A percentile compares a stretch with the other conserved stretches of the same genome.
These are phyloP conservation scores for Fusarium sp. DNA, from an alignment of 2,329 filamentous ascomycete genomes.

Conservation along the genomic window DNA sequence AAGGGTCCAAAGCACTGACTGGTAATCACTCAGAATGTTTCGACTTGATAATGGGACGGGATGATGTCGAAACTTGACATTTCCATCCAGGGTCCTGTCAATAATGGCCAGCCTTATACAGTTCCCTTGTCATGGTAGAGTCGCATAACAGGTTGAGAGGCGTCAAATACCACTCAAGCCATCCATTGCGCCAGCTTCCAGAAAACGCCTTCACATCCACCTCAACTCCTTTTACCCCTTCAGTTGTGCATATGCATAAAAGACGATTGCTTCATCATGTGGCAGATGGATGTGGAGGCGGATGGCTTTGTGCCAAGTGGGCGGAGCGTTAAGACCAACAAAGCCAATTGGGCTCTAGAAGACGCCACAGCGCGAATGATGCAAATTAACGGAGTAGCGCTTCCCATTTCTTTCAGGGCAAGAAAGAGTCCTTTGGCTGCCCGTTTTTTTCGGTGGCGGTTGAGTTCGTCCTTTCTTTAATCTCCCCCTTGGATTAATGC, in stretches of 20 bases:
- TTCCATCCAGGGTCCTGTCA: conserved; percentile 7
- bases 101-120: neutral
- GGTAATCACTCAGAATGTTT: conserved; percentile 2
- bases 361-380: conserved; percentile 34
- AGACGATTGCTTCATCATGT: neutral
- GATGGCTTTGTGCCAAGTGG: conserved; percentile 20
- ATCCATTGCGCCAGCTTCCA: neutral
- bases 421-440: conserved; percentile 13
- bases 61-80: conserved; percentile 23
- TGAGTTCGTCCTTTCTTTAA: conserved; percentile 28
- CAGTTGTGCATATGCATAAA: conserved; percentile 19
- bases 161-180: conserved; percentile 4
- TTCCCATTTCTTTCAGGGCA: neutral
- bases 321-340: neutral
- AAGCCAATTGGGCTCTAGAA: conserved; percentile 14
- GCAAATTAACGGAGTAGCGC: conserved; percentile 11
- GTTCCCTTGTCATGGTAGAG: neutral
- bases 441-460: conserved; percentile 34
- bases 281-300: neutral
- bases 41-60: neutral
- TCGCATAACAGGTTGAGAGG: neutral
- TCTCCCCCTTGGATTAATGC: conserved; percentile 29
- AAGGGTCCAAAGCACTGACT: conserved; percentile 15
- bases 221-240: neutral
- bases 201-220: neutral